A percentile compares a stretch with the other conserved stretches of the same genome.
phyloP scores from a whole-genome alignment of 1,284 basidiomycete genomes.

The Tranzscheliella williamsii region DNA sequence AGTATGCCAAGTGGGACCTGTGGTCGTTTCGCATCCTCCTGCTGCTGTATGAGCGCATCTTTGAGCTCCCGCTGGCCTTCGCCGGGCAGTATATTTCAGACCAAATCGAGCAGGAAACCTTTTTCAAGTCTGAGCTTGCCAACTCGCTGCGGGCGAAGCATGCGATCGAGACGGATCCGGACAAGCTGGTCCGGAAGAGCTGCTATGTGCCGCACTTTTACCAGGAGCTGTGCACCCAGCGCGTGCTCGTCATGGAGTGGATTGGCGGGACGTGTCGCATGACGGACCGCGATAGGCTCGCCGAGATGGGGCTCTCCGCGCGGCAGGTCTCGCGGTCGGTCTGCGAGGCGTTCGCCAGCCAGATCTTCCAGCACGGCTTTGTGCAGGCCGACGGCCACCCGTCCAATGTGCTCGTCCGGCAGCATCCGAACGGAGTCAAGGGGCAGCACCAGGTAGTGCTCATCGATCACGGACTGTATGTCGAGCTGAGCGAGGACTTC shows the following conservation, averaged over 20 bases:
- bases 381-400: conserved; percentile 54
- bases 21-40: conserved; percentile 48
- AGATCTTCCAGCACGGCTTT: conserved; percentile 55
- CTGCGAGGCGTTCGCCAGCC: conserved; percentile 50
- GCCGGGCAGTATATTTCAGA: conserved; percentile 50
- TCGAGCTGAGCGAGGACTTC: conserved; percentile 46
- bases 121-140: conserved; percentile 39
- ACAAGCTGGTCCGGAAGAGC: conserved; percentile 35
- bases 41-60: conserved; percentile 46
- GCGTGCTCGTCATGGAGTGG: conserved; percentile 53
- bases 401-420: conserved; percentile 45
- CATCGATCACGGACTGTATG: conserved; percentile 55
- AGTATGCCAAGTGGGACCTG: conserved; percentile 52
- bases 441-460: conserved; percentile 50
- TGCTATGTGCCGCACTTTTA: conserved; percentile 49
- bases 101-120: conserved; percentile 52
- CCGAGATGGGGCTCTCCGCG: conserved; percentile 44
- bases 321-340: conserved; percentile 40
- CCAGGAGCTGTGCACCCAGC: conserved; percentile 34
- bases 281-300: conserved; percentile 44
- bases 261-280: conserved; percentile 43
- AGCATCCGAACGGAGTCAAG: conserved; percentile 45
- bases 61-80: conserved; percentile 48
- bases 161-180: conserved; percentile 39
- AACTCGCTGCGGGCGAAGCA: conserved; percentile 40